Base-by-base conservation (phyloP, 495 filamentous ascomycete genomes). In the Neurospora tetraspora region DNA sequence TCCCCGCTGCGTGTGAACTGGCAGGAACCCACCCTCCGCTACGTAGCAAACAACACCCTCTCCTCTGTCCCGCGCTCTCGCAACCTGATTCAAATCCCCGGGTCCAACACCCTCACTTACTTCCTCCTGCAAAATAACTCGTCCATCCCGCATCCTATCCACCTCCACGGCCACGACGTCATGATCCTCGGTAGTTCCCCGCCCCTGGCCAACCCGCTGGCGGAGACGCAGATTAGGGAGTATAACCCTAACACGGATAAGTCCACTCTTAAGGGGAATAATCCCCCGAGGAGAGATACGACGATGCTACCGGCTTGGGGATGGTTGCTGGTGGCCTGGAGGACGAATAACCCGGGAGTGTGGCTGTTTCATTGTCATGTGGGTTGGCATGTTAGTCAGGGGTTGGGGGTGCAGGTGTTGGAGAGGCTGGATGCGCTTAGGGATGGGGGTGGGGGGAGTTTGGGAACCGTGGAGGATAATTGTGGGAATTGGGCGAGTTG, bases 201-300 rank as follows among this genome's bases (percentile, higher is more conserved):
- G 0, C 71, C 77, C 0, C 72, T 76, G 0, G 68, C 69, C 0
- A 72, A 76, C 16, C 77, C 77, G 1, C 10, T 74, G 9, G 65
- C 74, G 6, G 69, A 27, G 2, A 76, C 74, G 18, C 20, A 12
- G 10, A 71, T 78, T 0, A 65, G 76, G 3, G 18, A 71, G 77
- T 88, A 82, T 74, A 82, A 72, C 38, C 69, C 74, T 3, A 34
- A 69, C 11, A 72, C 76, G 16, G 72, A 82, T 65, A 73, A 74
- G 10, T 69, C 74, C 0, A 78, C 69, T 0, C 74, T 86, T 5
- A 79, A 78, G 11, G 74, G 77, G 34, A 73, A 77, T 31, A 89
- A 83, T 75, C 86, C 89, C 0, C 84, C 87, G 2, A 80, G 90
- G 0, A 81, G 90, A 9, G 91, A 92, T 77, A 88, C 88, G 1